A percentile compares a stretch with the other conserved stretches of the same genome.
These are phyloP conservation scores for Sonneratia alba DNA, from an alignment of 345 rosid genomes.

Conservation along the genomic window DNA sequence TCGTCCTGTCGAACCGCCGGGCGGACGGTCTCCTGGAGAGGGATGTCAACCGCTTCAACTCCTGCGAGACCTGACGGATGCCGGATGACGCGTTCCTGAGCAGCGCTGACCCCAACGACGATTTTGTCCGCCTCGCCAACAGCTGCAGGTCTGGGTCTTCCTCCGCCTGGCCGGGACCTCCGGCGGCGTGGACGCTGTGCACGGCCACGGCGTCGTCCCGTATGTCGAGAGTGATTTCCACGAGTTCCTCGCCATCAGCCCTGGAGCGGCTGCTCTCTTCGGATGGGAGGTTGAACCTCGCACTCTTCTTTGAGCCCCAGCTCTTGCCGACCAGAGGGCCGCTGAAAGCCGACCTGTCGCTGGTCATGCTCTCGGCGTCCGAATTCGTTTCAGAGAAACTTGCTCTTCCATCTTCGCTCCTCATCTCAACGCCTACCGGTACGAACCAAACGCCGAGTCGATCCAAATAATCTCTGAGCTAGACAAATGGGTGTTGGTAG, in stretches of 20 bases:
- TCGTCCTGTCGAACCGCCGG: conserved; percentile 44
- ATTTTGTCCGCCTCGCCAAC: conserved; percentile 48
- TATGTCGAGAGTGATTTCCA: conserved; percentile 80
- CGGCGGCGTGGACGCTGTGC: conserved; percentile 77
- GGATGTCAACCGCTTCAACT: conserved; percentile 53
- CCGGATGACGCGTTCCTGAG: conserved; percentile 56
- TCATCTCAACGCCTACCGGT: conserved; percentile 15
- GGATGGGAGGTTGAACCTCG: conserved; percentile 58
- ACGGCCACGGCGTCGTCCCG: conserved; percentile 71
- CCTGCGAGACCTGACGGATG: conserved; percentile 66
- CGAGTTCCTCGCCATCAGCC: conserved; percentile 33
- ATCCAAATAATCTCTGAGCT: neutral
- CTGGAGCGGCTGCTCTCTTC: conserved; percentile 12
- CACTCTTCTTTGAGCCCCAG: conserved; percentile 55
- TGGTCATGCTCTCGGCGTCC: conserved; percentile 51
- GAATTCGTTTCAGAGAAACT: conserved; percentile 50
- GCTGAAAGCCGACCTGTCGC: conserved; percentile 54
- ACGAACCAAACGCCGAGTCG: neutral
- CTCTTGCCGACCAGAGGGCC: conserved; percentile 51
- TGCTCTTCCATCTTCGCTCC: conserved; percentile 27
- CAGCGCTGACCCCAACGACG: conserved; percentile 35
- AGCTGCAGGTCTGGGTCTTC: conserved; percentile 67
- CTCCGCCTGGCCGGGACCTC: neutral
- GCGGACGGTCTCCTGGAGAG: conserved; percentile 40
- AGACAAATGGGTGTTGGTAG: neutral